These are phyloP conservation scores for Tieghemostelium lacteum DNA, from an alignment of 78 protist species.

Conservation along the genomic window DNA sequence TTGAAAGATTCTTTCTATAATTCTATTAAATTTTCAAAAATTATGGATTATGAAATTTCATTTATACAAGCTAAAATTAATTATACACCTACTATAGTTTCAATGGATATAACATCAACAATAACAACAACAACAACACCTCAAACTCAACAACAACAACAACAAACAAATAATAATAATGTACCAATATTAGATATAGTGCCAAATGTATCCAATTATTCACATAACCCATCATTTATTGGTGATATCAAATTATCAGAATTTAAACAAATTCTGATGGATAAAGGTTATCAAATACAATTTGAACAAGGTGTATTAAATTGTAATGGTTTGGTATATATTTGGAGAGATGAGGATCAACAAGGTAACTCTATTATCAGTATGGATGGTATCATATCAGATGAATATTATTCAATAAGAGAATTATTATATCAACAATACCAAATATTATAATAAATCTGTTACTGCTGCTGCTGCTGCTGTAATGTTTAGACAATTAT, in stretches of 20 bases:
- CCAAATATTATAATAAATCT: constrained; percentile 33
- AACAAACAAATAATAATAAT: background rate
- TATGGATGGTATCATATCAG: constrained; percentile 62
- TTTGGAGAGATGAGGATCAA: constrained; percentile 68
- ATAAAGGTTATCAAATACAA: constrained; percentile 47
- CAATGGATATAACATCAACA: background rate
- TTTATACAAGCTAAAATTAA: constrained; percentile 54
- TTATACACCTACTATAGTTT: background rate
- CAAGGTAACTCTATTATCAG: constrained; percentile 55
- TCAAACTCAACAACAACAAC: background rate
- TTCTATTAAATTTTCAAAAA: constrained; percentile 26
- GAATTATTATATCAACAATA: constrained; percentile 59
- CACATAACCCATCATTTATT: constrained; percentile 48
- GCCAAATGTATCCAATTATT: background rate
- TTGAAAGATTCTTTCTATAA: constrained; percentile 51
- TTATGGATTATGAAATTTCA: constrained; percentile 46
- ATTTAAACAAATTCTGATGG: constrained; percentile 29
- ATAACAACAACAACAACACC: background rate
- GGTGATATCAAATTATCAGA: constrained; percentile 74
- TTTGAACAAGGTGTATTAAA: constrained; percentile 66
- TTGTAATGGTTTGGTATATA: constrained; percentile 30
- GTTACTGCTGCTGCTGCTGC: background rate
- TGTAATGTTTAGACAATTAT: background rate
- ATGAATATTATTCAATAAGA: constrained; percentile 60
- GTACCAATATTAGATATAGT: background rate